phyloP scores from a whole-genome alignment of 176 grass and related monocot genomes.

The Eragrostis nindensis region DNA sequence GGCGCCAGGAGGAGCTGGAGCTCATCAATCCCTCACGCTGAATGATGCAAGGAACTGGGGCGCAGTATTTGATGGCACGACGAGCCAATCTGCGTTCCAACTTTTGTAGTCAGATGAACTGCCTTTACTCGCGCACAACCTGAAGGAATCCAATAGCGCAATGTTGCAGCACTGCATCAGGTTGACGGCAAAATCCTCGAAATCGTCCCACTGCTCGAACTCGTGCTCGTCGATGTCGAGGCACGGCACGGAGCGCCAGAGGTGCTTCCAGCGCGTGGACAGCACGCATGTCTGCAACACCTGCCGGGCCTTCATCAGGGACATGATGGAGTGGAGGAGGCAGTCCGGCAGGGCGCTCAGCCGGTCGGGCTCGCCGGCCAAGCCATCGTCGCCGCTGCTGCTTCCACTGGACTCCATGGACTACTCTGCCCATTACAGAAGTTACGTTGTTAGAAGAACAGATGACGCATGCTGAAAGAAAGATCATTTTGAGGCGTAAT shows the following conservation, averaged over 20 bases:
- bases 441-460: too few relatives aligned
- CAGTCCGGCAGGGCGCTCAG: too few relatives aligned
- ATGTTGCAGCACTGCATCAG: neutral
- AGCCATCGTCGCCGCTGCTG: neutral
- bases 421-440: neutral
- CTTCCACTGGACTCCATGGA: neutral
- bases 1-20: constrained; percentile 16
- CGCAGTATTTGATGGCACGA: constrained; percentile 15
- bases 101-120: too few relatives aligned
- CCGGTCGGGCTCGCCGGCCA: neutral
- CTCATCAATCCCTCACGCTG: neutral
- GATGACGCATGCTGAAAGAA: too few relatives aligned
- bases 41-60: neutral
- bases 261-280: too few relatives aligned
- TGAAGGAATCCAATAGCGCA: neutral
- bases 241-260: too few relatives aligned
- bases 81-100: constrained; percentile 1
- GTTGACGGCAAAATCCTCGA: neutral
- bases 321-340: too few relatives aligned
- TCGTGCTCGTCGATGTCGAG: neutral
- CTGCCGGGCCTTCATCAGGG: too few relatives aligned
- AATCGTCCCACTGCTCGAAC: neutral
- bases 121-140: too few relatives aligned
- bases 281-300: too few relatives aligned
- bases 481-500: too few relatives aligned